Base-by-base conservation (phyloP, 257 asterid species). In the Haberlea rhodopensis region DNA sequence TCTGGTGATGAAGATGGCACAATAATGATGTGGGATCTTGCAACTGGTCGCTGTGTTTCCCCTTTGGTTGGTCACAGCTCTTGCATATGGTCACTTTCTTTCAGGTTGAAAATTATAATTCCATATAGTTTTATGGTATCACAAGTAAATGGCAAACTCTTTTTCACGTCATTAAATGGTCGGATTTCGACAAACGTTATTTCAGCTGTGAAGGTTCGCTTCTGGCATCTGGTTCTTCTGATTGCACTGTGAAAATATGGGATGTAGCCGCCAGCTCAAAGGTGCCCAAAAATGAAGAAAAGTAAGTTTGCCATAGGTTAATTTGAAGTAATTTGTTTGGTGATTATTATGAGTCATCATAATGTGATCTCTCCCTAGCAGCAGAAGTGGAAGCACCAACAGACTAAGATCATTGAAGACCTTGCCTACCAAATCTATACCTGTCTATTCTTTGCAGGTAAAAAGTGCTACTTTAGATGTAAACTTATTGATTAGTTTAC, bases 1-100 rank as follows among this genome's bases (percentile, higher is more conserved):
- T 94, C 99, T 37, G 99, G 97, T 22, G 99, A 94, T 66, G 99
- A 94, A 82, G 99, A 94, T 70, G 99, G 99, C 63, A 83, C 83
- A 25, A 87, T 94, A 62, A 94, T 94, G 99, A 88, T 86, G 92
- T 94, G 99, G 99, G 99, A 94, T 76, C 94, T 94, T 46, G 87
- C 95, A 23, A 87, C 95, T 58, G 99, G 96, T 46, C 95, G 96
- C 20, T 87, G 97, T 61, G 80, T 94, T 67, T 78, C 95, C 56
- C 99, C 99, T 45, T 80, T 94, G 75, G 85, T 84, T 56, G 97
- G 99, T 34, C 99, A 94, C 78, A 77, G 86, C 71, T 87, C 99
- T 68, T 94, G 99, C 62, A 78, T 94, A 28, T 94, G 99, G 99
- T 78, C 99, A 32, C 95, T 94, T 72, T 81, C 95, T 76, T 94